Percentiles rank a stretch among this genome's conserved stretches.
Conservation (phyloP, 129 eudicot genomes). For the Artemisia tridentata region DNA sequence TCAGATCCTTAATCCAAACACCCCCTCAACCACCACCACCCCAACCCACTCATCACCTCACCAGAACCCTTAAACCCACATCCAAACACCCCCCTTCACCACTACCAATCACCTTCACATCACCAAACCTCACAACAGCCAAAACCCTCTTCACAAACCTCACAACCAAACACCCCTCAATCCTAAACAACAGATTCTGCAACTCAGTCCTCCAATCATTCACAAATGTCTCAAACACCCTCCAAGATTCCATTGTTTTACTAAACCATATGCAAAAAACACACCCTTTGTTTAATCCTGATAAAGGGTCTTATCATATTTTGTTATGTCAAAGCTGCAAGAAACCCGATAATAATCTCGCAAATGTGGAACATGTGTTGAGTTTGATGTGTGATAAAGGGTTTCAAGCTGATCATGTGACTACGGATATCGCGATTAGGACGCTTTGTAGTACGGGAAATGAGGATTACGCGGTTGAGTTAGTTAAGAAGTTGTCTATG, state of each 20-base stretch:
- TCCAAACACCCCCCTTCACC: slow-evolving; percentile 24
- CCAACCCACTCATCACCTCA: slow-evolving; percentile 21
- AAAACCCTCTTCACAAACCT: slow-evolving; percentile 67
- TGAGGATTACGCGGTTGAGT: slow-evolving; percentile 55
- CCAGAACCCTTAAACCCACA: slow-evolving; percentile 17
- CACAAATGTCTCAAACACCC: slow-evolving; percentile 36
- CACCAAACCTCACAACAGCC: slow-evolving; percentile 70
- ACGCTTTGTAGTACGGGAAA: slow-evolving; percentile 58
- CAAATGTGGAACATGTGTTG: slow-evolving; percentile 37
- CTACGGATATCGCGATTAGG: slow-evolving; percentile 74
- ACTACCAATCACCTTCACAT: slow-evolving; percentile 39
- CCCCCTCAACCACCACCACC: slow-evolving; percentile 7
- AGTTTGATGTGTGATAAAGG: slow-evolving; percentile 57
- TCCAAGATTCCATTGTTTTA: slow-evolving; percentile 52
- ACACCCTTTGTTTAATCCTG: slow-evolving; percentile 74
- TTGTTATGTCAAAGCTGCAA: slow-evolving; percentile 51
- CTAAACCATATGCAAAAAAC: slow-evolving; percentile 61
- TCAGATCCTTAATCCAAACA: no score
- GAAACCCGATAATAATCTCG: slow-evolving; percentile 32
- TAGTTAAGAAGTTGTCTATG: slow-evolving; percentile 52
- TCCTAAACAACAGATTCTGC: slow-evolving; percentile 41
- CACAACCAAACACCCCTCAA: slow-evolving; percentile 15
- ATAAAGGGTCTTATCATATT: slow-evolving; percentile 53
- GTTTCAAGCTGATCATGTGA: slow-evolving; percentile 58
- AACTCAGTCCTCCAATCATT: slow-evolving; percentile 64